phyloP scores from a whole-genome alignment of 805 yeast genomes.

The Yarrowia keelungensis region DNA sequence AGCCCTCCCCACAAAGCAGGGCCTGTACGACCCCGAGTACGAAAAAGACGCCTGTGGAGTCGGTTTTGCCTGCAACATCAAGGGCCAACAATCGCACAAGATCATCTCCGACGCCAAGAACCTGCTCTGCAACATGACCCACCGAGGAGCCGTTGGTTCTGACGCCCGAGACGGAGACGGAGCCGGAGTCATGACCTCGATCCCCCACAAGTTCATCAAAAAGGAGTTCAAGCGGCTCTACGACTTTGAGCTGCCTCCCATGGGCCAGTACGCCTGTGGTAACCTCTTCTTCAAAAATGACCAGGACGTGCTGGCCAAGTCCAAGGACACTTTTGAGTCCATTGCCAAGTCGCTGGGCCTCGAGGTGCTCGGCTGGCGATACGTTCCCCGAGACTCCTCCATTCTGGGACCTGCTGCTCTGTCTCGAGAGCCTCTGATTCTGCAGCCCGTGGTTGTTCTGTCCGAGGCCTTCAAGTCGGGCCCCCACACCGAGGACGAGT shows the following conservation, averaged over 20 bases:
- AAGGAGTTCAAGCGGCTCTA: constrained; percentile 82
- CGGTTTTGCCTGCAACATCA: constrained; percentile 94
- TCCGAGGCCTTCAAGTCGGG: constrained; percentile 57
- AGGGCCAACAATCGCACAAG: constrained; percentile 86
- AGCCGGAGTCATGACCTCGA: constrained; percentile 93
- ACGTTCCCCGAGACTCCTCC: constrained; percentile 92
- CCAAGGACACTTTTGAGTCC: constrained; percentile 78
- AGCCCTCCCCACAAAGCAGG: constrained; percentile 82
- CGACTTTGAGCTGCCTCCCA: constrained; percentile 70
- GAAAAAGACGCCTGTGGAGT: constrained; percentile 99
- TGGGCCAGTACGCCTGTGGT: constrained; percentile 94
- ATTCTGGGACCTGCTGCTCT: constrained; percentile 93
- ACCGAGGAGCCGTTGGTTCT: constrained; percentile 96
- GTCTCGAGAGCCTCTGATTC: constrained; percentile 87
- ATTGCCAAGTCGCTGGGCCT: constrained; percentile 80
- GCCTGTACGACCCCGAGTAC: constrained; percentile 89
- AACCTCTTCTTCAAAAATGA: constrained; percentile 93
- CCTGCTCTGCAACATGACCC: constrained; percentile 96
- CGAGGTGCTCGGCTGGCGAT: constrained; percentile 91
- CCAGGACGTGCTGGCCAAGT: constrained; percentile 66
- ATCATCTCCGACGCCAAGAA: constrained; percentile 87
- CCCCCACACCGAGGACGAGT: constrained; percentile 57
- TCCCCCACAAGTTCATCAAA: constrained; percentile 85
- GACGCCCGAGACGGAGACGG: constrained; percentile 99
- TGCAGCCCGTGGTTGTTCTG: constrained; percentile 92